Conservation (phyloP, 2,329 filamentous ascomycete genomes). For the Colletotrichum sp. region DNA sequence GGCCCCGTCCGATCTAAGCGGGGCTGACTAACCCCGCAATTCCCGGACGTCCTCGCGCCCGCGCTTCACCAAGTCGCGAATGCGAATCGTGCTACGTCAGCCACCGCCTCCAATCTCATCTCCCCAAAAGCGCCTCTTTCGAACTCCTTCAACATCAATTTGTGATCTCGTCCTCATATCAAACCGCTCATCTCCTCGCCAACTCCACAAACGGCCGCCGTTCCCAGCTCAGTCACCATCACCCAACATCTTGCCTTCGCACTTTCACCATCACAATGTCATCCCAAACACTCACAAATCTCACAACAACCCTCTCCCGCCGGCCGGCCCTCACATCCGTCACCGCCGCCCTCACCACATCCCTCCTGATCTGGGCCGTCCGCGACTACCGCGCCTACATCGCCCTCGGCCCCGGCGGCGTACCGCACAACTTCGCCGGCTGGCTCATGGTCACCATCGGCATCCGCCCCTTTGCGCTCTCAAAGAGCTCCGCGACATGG, state of each 20-base stretch:
- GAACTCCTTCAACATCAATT: not conserved
- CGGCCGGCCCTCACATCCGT: not conserved
- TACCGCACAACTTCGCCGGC: constrained; percentile 46
- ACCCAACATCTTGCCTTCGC: not conserved
- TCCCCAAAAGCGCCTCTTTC: not conserved
- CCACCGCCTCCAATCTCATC: not conserved
- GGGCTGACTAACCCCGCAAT: not conserved
- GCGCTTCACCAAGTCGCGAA: not conserved
- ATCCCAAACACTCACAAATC: not conserved
- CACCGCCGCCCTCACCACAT: not conserved
- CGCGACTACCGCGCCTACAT: constrained; percentile 42
- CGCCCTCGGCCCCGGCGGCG: constrained; percentile 47
- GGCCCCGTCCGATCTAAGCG: not conserved
- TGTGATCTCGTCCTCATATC: rapidly evolving
- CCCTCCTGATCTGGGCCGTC: not conserved
- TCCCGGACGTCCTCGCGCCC: not conserved
- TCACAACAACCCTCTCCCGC: not conserved
- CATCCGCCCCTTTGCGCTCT: constrained; percentile 15
- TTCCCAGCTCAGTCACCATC: rapidly evolving
- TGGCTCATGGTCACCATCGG: constrained; percentile 35
- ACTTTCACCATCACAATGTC: not conserved
- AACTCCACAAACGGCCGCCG: not conserved
- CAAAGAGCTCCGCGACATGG: not conserved
- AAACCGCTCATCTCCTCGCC: not conserved
- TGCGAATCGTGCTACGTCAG: not conserved